A percentile compares a stretch with the other conserved stretches of the same genome.
Conservation (phyloP, 2,329 filamentous ascomycete genomes). For the Hymenoscyphus linearis region DNA sequence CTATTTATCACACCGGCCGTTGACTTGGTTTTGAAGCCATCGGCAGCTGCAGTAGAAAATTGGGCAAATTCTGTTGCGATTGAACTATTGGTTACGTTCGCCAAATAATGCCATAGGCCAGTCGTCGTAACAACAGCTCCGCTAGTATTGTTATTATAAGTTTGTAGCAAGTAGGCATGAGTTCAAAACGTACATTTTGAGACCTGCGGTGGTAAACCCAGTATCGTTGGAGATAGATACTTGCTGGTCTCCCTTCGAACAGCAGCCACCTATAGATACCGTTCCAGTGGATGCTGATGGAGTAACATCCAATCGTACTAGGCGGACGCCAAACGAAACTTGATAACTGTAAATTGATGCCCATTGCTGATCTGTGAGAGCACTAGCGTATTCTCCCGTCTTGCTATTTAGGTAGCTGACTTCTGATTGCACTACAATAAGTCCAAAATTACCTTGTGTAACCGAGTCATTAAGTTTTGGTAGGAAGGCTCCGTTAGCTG, state of each 20-base stretch:
- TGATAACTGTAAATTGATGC: conserved; percentile 51
- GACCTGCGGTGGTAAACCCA: conserved; percentile 48
- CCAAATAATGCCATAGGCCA: conserved; percentile 53
- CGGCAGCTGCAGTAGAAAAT: conserved; percentile 27
- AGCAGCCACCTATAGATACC: conserved; percentile 36
- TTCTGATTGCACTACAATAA: conserved; percentile 40
- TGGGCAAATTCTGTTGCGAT: conserved; percentile 43
- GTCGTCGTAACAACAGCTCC: conserved; percentile 41
- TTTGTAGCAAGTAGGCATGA: conserved; percentile 5
- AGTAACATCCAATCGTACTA: conserved; percentile 54
- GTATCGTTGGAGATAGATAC: conserved; percentile 24
- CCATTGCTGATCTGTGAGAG: conserved; percentile 49
- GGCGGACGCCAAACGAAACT: conserved; percentile 48
- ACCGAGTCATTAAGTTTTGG: conserved; percentile 44
- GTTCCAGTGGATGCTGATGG: conserved; percentile 44
- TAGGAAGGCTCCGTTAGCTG: conserved; percentile 44
- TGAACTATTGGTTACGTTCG: conserved; percentile 47
- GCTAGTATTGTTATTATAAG: conserved; percentile 13
- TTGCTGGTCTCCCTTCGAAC: conserved; percentile 36
- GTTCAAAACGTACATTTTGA: conserved; percentile 33
- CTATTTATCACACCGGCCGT: conserved; percentile 55
- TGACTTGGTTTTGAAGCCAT: conserved; percentile 21
- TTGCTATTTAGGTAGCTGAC: conserved; percentile 11
- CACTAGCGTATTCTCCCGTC: conserved; percentile 5
- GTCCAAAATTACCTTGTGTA: conserved; percentile 50